Conservation (phyloP, 192 early-diverging fungal species). For the Backusella circina region DNA sequence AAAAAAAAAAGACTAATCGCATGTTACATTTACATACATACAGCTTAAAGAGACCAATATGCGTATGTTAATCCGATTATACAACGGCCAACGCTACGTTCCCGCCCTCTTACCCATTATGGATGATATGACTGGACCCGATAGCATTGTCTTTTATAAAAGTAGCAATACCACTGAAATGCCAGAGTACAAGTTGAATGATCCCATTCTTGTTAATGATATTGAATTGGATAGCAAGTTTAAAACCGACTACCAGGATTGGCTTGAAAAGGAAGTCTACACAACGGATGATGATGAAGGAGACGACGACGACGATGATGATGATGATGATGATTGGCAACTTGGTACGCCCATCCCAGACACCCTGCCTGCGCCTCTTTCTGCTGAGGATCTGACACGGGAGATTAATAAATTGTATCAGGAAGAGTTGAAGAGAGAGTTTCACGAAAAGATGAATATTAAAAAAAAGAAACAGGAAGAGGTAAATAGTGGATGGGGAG, state of each 20-base stretch:
- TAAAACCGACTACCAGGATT: slow-evolving; percentile 62
- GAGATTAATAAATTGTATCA: slow-evolving; percentile 26
- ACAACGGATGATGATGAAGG: slow-evolving; percentile 7
- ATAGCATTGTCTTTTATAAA: background rate
- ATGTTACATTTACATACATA: too few species aligned
- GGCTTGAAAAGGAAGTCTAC: slow-evolving; percentile 59
- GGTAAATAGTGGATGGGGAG: slow-evolving; percentile 12
- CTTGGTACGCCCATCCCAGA: slow-evolving; percentile 17
- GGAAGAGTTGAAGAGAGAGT: slow-evolving; percentile 13
- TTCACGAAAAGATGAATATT: background rate
- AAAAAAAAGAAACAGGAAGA: background rate
- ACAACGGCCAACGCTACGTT: slow-evolving; percentile 50
- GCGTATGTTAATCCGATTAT: slow-evolving; percentile 55
- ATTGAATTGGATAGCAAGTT: slow-evolving; percentile 59
- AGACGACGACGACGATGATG: background rate
- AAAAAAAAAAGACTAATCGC: too few species aligned
- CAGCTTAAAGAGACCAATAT: slow-evolving; percentile 68
- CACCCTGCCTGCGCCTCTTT: background rate
- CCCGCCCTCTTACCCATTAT: background rate
- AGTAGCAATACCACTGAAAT: background rate
- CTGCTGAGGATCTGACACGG: background rate
- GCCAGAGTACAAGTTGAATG: slow-evolving; percentile 1
- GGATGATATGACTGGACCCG: slow-evolving; percentile 8
- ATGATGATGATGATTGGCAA: background rate
- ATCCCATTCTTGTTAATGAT: background rate